Evolutionary conservation across 2,329 filamentous ascomycete genomes (phyloP).

Genomic region (Phyllosticta ampelicida): DNA sequence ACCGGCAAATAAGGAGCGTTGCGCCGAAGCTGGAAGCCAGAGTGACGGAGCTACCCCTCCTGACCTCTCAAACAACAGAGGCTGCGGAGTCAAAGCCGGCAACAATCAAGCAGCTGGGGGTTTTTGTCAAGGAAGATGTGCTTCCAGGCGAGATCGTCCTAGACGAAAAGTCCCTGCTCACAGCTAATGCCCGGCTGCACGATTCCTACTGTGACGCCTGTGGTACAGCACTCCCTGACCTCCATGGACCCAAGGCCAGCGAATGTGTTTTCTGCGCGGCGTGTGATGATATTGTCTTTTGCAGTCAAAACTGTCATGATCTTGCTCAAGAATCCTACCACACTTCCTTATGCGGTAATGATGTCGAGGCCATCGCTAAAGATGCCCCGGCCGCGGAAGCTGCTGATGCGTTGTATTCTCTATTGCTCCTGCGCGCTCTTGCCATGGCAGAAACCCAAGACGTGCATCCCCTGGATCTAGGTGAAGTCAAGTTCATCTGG

Average conservation of each 20-base stretch:
- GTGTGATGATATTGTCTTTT: slow-evolving; percentile 51
- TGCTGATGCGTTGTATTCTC: slow-evolving; percentile 49
- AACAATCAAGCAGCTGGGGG: slow-evolving; percentile 67
- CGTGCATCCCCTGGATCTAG: slow-evolving; percentile 47
- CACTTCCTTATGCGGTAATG: slow-evolving; percentile 44
- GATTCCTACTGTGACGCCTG: slow-evolving; percentile 86
- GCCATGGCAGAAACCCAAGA: slow-evolving; percentile 52
- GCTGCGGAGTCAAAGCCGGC: slow-evolving; percentile 40
- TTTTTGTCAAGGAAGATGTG: slow-evolving; percentile 81
- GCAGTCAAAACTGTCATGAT: slow-evolving; percentile 45
- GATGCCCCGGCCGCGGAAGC: slow-evolving; percentile 47
- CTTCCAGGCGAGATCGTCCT: slow-evolving; percentile 65
- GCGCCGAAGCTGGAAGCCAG: slow-evolving; percentile 76
- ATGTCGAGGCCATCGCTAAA: slow-evolving; percentile 47
- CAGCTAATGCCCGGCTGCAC: slow-evolving; percentile 78
- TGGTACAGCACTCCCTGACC: slow-evolving; percentile 54
- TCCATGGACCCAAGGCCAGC: slow-evolving; percentile 9
- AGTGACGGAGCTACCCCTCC: slow-evolving; percentile 61
- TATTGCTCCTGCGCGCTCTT: slow-evolving; percentile 47
- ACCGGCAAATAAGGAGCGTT: slow-evolving; percentile 54
- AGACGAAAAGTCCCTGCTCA: slow-evolving; percentile 73
- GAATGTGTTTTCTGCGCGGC: slow-evolving; percentile 40
- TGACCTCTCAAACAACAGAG: slow-evolving; percentile 30
- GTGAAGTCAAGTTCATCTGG: slow-evolving; percentile 54
- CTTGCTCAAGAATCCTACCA: slow-evolving; percentile 48